Base-by-base conservation (phyloP, 2,329 filamentous ascomycete species). In the Gliomastix tumulicola region DNA sequence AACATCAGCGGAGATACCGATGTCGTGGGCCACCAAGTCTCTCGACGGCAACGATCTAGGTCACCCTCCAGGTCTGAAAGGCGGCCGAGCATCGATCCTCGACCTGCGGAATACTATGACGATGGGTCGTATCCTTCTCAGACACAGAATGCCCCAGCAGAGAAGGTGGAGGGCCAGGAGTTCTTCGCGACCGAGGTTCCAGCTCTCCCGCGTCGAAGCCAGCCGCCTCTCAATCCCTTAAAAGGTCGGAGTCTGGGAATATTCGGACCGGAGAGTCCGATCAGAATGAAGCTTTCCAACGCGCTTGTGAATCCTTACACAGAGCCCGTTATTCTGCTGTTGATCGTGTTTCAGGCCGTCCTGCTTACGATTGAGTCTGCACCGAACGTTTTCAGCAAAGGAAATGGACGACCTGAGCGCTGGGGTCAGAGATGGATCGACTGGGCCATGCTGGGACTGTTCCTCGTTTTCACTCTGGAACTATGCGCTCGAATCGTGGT, bases 1-100 rank as follows among this genome's bases (percentile, higher is more conserved):
- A 97, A 97, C 54, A 76, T 98, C 49, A 95, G 88, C 61, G 94
- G 94, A 54, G 92, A 97, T 51, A 83, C 82, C 5, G 87, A 96
- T 49, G 66, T 86, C 16, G 70, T 89, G 13, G 88, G 95, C 55
- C 79, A 84, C 43, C 79, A 76, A 35, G 71, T 80, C 18, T 72
- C 77, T 30, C 71, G 77, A 33, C 65, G 67, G 66, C 81, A 66
- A 56, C n/a, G n/a, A n/a, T 82, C 63, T 57, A 76, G 56, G 47
- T 80, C 65, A 48, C 66, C 75, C 20, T 68, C 71, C 40, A 62
- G 45, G 46, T 73, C 61, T 7, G 49, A 54, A 13, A 59, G 44
- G 33, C 47, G 32, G 13, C 27, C 18, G 19, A 28, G 37, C n/a
- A n/a, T 28, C 25, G 17, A n/a, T 21, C 27, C 27, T 7, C 13